phyloP scores from a whole-genome alignment of 371 early-diverging fungal species.

The Syncephalastrum racemosum region DNA sequence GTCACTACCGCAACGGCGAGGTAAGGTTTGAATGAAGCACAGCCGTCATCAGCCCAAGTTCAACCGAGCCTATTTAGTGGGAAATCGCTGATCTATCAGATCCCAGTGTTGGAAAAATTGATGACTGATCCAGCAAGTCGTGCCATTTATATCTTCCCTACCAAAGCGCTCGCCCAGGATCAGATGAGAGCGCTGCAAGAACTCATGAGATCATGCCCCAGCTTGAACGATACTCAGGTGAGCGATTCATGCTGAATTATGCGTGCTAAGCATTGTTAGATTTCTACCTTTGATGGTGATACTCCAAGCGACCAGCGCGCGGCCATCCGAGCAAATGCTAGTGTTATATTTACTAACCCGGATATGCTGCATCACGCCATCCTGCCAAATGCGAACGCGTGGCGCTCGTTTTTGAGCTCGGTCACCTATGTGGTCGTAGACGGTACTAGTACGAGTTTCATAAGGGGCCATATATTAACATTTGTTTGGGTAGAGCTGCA shows the following conservation, averaged over 20 bases:
- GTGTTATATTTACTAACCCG: conserved; percentile 78
- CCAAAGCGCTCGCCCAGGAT: conserved; percentile 83
- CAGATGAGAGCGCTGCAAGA: conserved; percentile 55
- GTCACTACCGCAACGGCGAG: conserved; percentile 73
- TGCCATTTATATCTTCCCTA: conserved; percentile 68
- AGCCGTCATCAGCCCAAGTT: not conserved
- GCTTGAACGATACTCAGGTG: conserved; percentile 15
- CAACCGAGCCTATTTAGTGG: conserved; percentile 51
- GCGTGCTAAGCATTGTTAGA: conserved; percentile 8
- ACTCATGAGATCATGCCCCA: conserved; percentile 30
- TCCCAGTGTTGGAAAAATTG: conserved; percentile 61
- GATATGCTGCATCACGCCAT: conserved; percentile 80
- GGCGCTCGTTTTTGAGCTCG: conserved; percentile 54
- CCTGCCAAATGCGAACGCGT: conserved; percentile 57
- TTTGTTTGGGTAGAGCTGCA: conserved; percentile 59
- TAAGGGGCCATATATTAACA: not conserved
- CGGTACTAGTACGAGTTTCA: conserved; percentile 32
- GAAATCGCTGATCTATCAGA: conserved; percentile 78
- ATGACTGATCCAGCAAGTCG: conserved; percentile 32
- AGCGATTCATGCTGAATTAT: not conserved
- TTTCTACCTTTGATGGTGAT: conserved; percentile 50
- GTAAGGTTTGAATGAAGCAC: conserved; percentile 22
- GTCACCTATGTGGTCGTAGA: conserved; percentile 73
- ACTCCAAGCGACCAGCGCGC: conserved; percentile 45
- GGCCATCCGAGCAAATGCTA: conserved; percentile 46